Evolutionary conservation across 345 rosid species (phyloP).

Genomic region (Geranium brycei): DNA sequence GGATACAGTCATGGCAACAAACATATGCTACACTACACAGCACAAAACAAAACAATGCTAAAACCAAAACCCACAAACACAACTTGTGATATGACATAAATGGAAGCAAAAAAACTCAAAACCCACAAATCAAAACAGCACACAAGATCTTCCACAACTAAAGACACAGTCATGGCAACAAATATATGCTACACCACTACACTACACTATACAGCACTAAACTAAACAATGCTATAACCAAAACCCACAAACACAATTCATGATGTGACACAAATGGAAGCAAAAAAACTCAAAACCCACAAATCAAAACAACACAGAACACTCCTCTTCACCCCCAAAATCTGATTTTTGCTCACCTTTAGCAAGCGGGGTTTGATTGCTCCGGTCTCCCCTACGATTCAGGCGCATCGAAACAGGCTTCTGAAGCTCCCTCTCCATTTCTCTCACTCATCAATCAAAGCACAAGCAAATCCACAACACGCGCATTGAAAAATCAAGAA

Average conservation of each 20-base stretch:
- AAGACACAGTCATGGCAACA: background rate
- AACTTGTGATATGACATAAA: background rate
- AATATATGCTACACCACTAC: background rate
- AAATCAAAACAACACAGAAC: background rate
- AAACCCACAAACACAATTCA: background rate
- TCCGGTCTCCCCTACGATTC: constrained; percentile 52
- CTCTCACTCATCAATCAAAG: constrained; percentile 4
- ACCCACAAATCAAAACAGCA: background rate
- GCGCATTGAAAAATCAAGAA: too few species aligned
- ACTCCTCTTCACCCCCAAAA: background rate
- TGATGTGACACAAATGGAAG: background rate
- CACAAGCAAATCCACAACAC: too few species aligned
- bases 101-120: background rate
- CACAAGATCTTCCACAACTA: background rate
- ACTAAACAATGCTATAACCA: background rate
- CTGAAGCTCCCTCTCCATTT: constrained; percentile 42
- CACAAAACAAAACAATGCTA: background rate
- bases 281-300: background rate
- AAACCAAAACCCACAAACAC: background rate
- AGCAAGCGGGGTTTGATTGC: constrained; percentile 17
- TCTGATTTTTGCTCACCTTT: constrained; percentile 26
- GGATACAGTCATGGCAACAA: background rate
- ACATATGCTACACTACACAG: background rate
- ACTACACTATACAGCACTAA: background rate
- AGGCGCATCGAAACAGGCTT: constrained; percentile 42